Evolutionary conservation across 228 moss, liverwort and hornwort genomes (phyloP).

Genomic region (Sphagnum magellanicum): DNA sequence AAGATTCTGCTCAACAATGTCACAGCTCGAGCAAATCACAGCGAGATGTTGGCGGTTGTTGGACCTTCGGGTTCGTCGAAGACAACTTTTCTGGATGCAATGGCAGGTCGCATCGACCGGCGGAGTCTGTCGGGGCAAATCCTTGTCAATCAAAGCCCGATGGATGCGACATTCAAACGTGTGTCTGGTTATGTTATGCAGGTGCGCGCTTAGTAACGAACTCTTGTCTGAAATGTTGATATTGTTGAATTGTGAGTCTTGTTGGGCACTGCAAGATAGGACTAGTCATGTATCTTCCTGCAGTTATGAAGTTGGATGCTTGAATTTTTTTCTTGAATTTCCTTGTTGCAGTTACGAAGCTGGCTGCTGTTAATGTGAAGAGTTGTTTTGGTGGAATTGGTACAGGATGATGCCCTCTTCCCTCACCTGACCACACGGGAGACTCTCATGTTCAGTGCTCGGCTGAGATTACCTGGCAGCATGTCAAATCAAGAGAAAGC

Average conservation of each 20-base stretch:
- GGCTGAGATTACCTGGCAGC: slow-evolving; percentile 57
- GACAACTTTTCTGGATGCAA: slow-evolving; percentile 49
- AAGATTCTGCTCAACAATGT: slow-evolving; percentile 39
- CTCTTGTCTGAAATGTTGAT: not conserved
- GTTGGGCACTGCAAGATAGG: too few relatives aligned
- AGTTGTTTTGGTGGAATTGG: not conserved
- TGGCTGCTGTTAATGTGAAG: not conserved
- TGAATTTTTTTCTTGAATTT: not conserved
- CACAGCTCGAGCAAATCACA: slow-evolving; percentile 35
- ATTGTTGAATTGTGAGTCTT: too few relatives aligned
- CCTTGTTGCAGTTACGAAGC: not conserved
- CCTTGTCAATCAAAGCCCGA: slow-evolving; percentile 35
- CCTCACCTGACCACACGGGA: slow-evolving; percentile 81
- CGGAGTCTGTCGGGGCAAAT: slow-evolving; percentile 38
- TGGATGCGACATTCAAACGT: slow-evolving; percentile 32
- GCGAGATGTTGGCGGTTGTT: slow-evolving; percentile 47
- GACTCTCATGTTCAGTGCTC: slow-evolving; percentile 72
- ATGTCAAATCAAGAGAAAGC: slow-evolving; percentile 46
- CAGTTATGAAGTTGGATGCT: not conserved
- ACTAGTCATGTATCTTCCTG: too few relatives aligned
- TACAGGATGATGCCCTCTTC: slow-evolving; percentile 69
- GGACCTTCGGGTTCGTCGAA: slow-evolving; percentile 54
- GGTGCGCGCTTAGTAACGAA: not conserved
- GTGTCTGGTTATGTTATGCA: slow-evolving; percentile 57
- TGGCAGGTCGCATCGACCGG: slow-evolving; percentile 42